Evolutionary conservation across 164 flowering plant species (phyloP), one percentile per base, ranked within the genome.

Genomic region (Euptelea pleiosperma): DNA sequence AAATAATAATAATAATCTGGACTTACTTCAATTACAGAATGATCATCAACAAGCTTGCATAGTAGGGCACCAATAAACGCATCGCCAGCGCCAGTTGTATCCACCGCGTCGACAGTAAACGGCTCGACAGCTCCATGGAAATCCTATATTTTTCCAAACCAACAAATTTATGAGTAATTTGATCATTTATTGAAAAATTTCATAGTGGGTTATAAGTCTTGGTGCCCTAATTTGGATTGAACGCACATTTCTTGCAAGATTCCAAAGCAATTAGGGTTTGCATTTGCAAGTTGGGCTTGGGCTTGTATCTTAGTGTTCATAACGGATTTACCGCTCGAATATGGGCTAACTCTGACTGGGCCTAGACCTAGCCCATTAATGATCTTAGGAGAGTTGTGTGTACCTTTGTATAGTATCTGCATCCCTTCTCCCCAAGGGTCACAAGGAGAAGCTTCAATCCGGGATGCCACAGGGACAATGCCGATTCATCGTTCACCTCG

Each of bases 31-130:
- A 93, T 70, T 1, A 87, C 53, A n/a, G 86, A 70, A 11, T 50
- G 82, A 46, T 88, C 84, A 15, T 82, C 73, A 10, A 88, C 95
- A 31, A 93, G 55, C 73, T 78, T 86, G 72, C 64, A 19, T 3
- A 93, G 73, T 1, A 93, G 62, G 9, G 99, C 79, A 11, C 97
- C 99, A 3, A 93, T 77, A 46, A 86, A 93, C 1, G 99, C 75
- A 54, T 93, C 99, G 10, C 99, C 99, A 0, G 99, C 99, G 0
- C 99, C 97, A 7, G 99, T 93, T 39, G 97, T 93, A 64, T 93
- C 99, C 14, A 93, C 81, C 3, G 99, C 62, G 11, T 88, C 80
- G 8, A 90, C 99, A 8, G 46, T 75, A 53, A 81, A 79, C 4
- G 71, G 79, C 0, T 77, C 85, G 24, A 93, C 95, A 0, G 69